Base-by-base conservation (phyloP, 352 stramenopile species). In the Phytophthora fragariae region DNA sequence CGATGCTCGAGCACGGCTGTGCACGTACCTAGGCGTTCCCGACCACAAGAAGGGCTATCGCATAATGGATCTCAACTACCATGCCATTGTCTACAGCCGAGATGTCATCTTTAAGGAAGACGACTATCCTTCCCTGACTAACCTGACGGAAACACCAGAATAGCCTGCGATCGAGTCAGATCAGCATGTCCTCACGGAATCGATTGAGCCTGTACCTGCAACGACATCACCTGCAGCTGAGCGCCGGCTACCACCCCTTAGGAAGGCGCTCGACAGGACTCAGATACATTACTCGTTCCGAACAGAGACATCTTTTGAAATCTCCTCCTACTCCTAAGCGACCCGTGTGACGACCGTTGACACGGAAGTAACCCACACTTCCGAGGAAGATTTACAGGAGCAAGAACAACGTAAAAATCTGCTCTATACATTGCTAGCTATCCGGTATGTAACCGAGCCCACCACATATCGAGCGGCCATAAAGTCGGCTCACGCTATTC, bases 91-190 rank as follows among this genome's bases (percentile, higher is more conserved):
- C 8, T 62, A 57, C 12, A 69, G 62, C 8, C 52, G 53, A 29
- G 62, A 69, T 44, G 53, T 62, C 1, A 15, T 62, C 1, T 69
- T 62, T 52, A 57, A 69, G 14, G 53, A 68, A 54, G 39, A 62
- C 1, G 62, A 69, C 14, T 62, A 49, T 35, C 62, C 29, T 15
- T 24, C 35, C 9, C 17, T 66, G 4, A 47, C 24, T 7, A 50
- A 37, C 11, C 11, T 58, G 19, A 55, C 57, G 11, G 7, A 24
- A 24, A 46, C 57, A 55, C 41, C 54, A 47, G n/a, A 41, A 33
- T 11, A 31, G 9, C 19, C 49, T 7, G 11, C 19, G 9, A 55
- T 33, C 19, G 19, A 55, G 49, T 33, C 19, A 17, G 19, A 33
- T 33, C 49, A 55, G 49, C 49, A n/a, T 31, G 19, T 33, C 19